These are phyloP conservation scores for Epichloe scottii DNA, from an alignment of 2,329 filamentous ascomycete genomes.

Conservation along the genomic window DNA sequence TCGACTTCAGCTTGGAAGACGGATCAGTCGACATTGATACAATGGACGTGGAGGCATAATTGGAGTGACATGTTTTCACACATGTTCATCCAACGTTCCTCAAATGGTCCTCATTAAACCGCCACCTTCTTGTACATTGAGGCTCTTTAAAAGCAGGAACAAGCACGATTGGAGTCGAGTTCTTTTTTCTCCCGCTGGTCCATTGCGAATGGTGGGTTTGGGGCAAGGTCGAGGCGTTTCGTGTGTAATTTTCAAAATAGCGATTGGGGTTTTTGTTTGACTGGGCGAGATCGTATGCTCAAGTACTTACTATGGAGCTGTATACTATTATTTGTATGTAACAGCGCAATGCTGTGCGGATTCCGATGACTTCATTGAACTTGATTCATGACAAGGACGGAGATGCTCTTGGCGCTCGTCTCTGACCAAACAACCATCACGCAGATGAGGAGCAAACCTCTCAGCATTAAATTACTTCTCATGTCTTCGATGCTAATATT, in stretches of 20 bases:
- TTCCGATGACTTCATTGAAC: background rate
- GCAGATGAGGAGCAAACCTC: background rate
- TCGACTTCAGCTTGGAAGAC: constrained; percentile 47
- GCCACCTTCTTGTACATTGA: background rate
- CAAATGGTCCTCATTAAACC: background rate
- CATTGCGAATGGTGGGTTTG: background rate
- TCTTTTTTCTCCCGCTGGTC: background rate
- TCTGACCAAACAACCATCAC: background rate
- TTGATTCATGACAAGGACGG: too few species aligned
- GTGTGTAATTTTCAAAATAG: background rate
- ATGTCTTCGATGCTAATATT: too few species aligned
- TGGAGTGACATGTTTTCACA: background rate
- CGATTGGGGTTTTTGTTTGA: background rate
- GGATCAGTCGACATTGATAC: constrained; percentile 30
- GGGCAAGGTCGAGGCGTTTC: background rate
- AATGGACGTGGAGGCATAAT: constrained; percentile 28
- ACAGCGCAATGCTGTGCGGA: background rate
- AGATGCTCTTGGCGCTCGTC: background rate
- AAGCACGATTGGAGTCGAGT: background rate
- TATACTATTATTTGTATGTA: too few species aligned
- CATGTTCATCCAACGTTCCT: background rate
- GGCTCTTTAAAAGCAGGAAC: background rate
- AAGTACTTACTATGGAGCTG: too few species aligned
- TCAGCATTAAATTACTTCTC: background rate
- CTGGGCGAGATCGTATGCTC: background rate